Evolutionary conservation across 2,329 filamentous ascomycete genomes (phyloP), one percentile per base, ranked within the genome.

Genomic region (Aspergillus nomiae): DNA sequence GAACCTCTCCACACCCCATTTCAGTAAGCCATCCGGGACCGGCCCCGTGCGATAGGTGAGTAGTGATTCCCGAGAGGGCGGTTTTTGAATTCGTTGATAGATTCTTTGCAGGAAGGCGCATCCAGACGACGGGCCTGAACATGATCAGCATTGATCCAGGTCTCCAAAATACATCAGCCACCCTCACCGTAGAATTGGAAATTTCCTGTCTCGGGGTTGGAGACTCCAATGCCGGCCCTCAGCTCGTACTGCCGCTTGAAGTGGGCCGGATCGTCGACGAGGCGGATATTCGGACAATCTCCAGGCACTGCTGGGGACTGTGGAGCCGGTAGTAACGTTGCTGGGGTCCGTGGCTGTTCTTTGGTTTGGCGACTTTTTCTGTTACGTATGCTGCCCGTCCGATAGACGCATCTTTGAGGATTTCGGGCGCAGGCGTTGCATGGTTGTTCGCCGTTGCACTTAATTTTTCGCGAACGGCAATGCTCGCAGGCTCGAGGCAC

Each of bases 141-240:
- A 32, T 51, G 28, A 11, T n/a, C n/a, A 55, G 59, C 36, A 65
- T 46, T 24, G 34, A 19, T 41, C 4, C 26, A 7, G 24, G 16
- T 26, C 11, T 32, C 14, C 9, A 21, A n/a, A n/a, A 21, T 24
- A 24, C n/a, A 16, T 12, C 10, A 19, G 32, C 2, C 7, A 21
- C 11, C 8, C 41, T 24, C 48, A 67, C 65, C 65, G 16, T 64
- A 66, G 60, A 67, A 67, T 32, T 67, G 65, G 30, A 67, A 67
- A 11, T 63, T 57, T 2, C 65, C 65, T 2, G 61, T 66, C 16
- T 64, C 51, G 0, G 57, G 56, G 36, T 67, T 67, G 3, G 59
- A 60, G 3, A 66, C 58, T 2, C 65, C 65, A 32, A 67, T 67
- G 1, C 65, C 65, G 10, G 65, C 65, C 12, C 65, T 50, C 6